phyloP scores from a whole-genome alignment of 345 rosid genomes.

The Pistacia integerrima region DNA sequence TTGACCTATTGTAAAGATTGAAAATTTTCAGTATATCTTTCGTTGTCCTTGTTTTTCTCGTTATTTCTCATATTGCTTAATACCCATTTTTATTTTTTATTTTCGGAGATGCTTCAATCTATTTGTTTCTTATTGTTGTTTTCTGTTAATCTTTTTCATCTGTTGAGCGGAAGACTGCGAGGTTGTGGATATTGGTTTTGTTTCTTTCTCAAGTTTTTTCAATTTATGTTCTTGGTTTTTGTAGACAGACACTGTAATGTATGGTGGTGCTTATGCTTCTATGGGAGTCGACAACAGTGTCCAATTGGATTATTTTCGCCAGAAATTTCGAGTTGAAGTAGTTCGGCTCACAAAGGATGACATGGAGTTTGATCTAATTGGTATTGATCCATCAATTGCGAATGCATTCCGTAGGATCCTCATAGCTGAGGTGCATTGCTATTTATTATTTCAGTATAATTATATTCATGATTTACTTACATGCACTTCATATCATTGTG shows the following conservation, averaged over 20 bases:
- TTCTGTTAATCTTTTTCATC: not conserved
- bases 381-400: slow-evolving; percentile 80
- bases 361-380: slow-evolving; percentile 85
- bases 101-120: not conserved
- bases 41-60: not conserved
- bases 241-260: slow-evolving; percentile 64
- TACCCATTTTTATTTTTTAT: not conserved
- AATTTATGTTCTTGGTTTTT: slow-evolving; percentile 23
- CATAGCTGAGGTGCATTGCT: slow-evolving; percentile 69
- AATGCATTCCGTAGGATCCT: slow-evolving; percentile 94
- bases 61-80: not conserved
- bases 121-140: not conserved
- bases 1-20: not conserved
- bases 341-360: slow-evolving; percentile 48
- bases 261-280: slow-evolving; percentile 86
- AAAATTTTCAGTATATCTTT: no score
- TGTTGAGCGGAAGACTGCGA: not conserved
- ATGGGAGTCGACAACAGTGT: slow-evolving; percentile 72
- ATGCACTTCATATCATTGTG: not conserved
- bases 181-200: not conserved
- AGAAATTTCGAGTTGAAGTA: slow-evolving; percentile 65
- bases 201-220: not conserved
- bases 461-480: not conserved
- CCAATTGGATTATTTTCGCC: slow-evolving; percentile 46
- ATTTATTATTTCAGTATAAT: slow-evolving; percentile 3